A percentile compares a stretch with the other conserved stretches of the same genome.
These are phyloP conservation scores for Neurospora crassa DNA, from an alignment of 2,329 filamentous ascomycete genomes.

Conservation along the genomic window DNA sequence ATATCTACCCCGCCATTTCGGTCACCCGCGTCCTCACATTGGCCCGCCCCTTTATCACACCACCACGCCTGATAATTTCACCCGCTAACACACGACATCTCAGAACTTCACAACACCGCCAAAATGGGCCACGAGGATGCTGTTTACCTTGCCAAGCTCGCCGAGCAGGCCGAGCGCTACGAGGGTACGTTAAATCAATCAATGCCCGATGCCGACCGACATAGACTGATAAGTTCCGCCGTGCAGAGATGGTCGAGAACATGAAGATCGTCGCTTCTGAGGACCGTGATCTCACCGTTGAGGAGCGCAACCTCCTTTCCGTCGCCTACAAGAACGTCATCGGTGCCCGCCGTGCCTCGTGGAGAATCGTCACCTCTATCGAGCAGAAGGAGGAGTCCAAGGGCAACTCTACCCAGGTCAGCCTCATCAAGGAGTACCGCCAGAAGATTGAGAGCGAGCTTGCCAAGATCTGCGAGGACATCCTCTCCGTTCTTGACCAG, in stretches of 20 bases:
- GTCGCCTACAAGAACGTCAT: conserved; percentile 99
- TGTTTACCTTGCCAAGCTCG: conserved; percentile 99
- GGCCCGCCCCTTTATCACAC: conserved; percentile 4
- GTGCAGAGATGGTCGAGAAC: conserved; percentile 96
- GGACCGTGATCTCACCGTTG: conserved; percentile 73
- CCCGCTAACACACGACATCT: conserved; percentile 17
- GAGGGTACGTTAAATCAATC: conserved; percentile 60
- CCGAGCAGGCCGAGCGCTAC: conserved; percentile 99
- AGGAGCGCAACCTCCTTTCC: conserved; percentile 94
- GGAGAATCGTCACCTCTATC: conserved; percentile 97
- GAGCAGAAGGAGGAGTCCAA: conserved; percentile 99
- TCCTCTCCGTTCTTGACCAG: conserved; percentile 88
- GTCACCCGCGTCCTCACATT: conserved; percentile 1
- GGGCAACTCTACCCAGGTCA: conserved; percentile 86
- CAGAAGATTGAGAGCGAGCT: conserved; percentile 97
- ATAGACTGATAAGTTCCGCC: conserved; percentile 9
- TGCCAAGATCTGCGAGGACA: conserved; percentile 95
- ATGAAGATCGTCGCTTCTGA: conserved; percentile 97
- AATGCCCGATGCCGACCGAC: not conserved
- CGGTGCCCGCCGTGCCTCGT: conserved; percentile 89
- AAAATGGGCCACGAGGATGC: conserved; percentile 99
- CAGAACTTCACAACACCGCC: conserved; percentile 29
- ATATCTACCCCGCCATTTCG: not conserved
- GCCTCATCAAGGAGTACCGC: conserved; percentile 94
- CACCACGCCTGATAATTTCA: not conserved